A percentile compares a stretch with the other conserved stretches of the same genome.
Evolutionary conservation across 345 rosid genomes (phyloP).

Genomic region (Euclidium syriacum): DNA sequence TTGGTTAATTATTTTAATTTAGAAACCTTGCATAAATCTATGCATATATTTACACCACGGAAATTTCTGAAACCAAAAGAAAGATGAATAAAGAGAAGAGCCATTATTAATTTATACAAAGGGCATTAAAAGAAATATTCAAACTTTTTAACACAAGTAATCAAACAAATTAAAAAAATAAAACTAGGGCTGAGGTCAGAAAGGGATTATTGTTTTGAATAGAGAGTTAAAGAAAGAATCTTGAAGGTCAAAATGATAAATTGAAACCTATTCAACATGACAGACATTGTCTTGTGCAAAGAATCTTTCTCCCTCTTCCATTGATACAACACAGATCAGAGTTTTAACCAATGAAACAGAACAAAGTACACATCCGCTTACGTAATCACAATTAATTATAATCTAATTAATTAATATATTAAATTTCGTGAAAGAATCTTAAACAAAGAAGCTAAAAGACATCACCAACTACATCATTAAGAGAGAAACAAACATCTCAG

Average conservation of each 20-base stretch:
- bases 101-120: not conserved
- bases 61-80: slow-evolving; percentile 11
- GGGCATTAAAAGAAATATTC: slow-evolving; percentile 21
- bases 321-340: slow-evolving; percentile 5
- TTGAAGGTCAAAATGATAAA: slow-evolving; percentile 31
- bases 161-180: not conserved
- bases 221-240: slow-evolving; percentile 31
- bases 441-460: slow-evolving; percentile 6
- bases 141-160: slow-evolving; percentile 10
- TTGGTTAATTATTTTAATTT: slow-evolving; percentile 15
- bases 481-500: slow-evolving; percentile 12
- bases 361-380: slow-evolving; percentile 24
- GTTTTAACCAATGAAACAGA: slow-evolving; percentile 27
- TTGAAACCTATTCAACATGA: slow-evolving; percentile 30
- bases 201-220: slow-evolving; percentile 17
- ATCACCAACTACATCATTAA: slow-evolving; percentile 31
- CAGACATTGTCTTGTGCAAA: slow-evolving; percentile 32
- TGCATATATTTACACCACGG: slow-evolving; percentile 1
- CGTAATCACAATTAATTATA: slow-evolving; percentile 24
- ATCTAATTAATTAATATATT: slow-evolving; percentile 2
- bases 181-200: slow-evolving; percentile 38
- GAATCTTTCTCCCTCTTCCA: slow-evolving; percentile 33
- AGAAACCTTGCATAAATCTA: not conserved
- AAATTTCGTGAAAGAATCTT: slow-evolving; percentile 18
- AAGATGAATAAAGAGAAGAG: not conserved